phyloP scores from a whole-genome alignment of 139 green algal species.

The Coelastrella sp. region DNA sequence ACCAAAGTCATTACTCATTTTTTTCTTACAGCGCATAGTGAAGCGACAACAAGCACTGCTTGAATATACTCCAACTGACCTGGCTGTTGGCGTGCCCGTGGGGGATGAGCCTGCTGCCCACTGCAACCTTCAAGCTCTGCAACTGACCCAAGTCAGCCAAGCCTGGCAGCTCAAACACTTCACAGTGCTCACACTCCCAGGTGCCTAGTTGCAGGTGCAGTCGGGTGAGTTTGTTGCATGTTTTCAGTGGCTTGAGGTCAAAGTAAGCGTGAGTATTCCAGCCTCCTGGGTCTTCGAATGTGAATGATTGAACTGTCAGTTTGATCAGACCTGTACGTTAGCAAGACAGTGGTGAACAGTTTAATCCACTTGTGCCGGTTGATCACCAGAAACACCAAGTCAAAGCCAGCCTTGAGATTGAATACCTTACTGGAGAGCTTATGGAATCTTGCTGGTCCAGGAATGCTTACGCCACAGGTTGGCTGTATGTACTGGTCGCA shows the following conservation, averaged over 20 bases:
- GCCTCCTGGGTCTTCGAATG: conserved; percentile 45
- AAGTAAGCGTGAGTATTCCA: conserved; percentile 42
- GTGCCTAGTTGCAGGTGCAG: conserved; percentile 33
- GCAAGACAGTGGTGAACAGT: background rate
- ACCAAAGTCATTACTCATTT: no score
- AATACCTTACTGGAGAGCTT: no score
- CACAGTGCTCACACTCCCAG: conserved; percentile 48
- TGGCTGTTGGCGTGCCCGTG: background rate
- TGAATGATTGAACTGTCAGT: conserved; percentile 29
- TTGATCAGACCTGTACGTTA: background rate
- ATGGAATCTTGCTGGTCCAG: no score
- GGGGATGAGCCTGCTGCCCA: background rate
- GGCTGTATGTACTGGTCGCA: no score
- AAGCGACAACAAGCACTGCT: no score
- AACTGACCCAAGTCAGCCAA: conserved; percentile 24
- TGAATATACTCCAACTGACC: background rate
- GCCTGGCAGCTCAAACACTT: conserved; percentile 35
- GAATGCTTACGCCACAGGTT: no score
- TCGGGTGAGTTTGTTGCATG: conserved; percentile 3
- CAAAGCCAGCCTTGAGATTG: no score
- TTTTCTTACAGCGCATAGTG: no score
- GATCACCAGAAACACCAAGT: no score
- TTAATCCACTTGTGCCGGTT: no score
- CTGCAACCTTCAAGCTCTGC: background rate
- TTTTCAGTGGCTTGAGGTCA: background rate